Evolutionary conservation across 2,329 filamentous ascomycete species (phyloP).

Genomic region (Neonectria coccinea): DNA sequence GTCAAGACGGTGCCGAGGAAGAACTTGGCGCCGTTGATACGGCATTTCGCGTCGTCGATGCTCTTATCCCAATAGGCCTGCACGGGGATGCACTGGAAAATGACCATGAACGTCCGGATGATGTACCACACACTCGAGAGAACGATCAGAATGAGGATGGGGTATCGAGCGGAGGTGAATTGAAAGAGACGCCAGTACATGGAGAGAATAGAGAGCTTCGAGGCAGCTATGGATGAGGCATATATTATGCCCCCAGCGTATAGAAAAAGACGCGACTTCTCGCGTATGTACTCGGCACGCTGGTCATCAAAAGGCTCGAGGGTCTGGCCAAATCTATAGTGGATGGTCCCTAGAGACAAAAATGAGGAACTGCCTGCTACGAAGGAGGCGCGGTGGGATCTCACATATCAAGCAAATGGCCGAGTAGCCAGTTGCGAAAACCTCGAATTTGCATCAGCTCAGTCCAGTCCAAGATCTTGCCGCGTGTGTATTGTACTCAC

Average conservation of each 20-base stretch:
- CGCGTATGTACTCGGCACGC: conserved; percentile 23
- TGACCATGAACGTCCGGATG: conserved; percentile 47
- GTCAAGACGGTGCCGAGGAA: conserved; percentile 49
- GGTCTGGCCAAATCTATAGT: conserved; percentile 36
- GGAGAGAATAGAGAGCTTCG: conserved; percentile 46
- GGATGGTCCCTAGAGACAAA: conserved; percentile 29
- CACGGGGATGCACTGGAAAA: conserved; percentile 51
- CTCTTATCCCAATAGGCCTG: conserved; percentile 50
- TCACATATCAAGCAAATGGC: conserved; percentile 38
- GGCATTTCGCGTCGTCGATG: conserved; percentile 43
- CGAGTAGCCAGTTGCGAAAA: conserved; percentile 36
- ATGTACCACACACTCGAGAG: conserved; percentile 44
- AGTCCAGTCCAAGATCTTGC: no score
- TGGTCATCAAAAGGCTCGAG: conserved; percentile 26
- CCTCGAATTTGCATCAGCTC: neutral
- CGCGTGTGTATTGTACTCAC: conserved; percentile 13
- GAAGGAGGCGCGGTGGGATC: neutral
- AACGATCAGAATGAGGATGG: conserved; percentile 43
- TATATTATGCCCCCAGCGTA: conserved; percentile 40
- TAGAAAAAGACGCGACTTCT: conserved; percentile 30
- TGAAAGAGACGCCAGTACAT: conserved; percentile 49
- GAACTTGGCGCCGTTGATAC: conserved; percentile 46
- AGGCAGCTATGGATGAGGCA: conserved; percentile 42
- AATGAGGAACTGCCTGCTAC: neutral
- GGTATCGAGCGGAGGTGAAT: conserved; percentile 42